Conservation (phyloP, 352 stramenopile genomes). For the Phytophthora citrophthora region DNA sequence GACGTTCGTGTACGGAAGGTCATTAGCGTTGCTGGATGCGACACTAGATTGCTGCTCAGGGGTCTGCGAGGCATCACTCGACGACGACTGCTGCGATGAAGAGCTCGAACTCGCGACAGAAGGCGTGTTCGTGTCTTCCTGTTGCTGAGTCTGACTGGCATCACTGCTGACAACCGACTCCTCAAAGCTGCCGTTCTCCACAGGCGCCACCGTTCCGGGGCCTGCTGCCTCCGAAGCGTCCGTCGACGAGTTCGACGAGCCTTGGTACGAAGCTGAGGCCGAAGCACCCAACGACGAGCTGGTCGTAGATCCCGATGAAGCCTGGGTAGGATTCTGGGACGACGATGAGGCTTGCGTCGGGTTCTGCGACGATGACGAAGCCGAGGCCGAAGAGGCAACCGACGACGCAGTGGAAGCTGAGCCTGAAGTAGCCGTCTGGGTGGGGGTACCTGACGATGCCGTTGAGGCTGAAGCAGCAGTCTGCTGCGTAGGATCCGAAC, state of each 20-base stretch:
- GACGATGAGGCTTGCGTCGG: neutral
- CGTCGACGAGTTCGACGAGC: slow-evolving; percentile 18
- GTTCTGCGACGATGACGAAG: neutral
- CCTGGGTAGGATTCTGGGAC: slow-evolving; percentile 10
- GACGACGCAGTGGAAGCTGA: slow-evolving; percentile 6
- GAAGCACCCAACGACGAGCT: slow-evolving; percentile 1
- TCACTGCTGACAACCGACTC: slow-evolving; percentile 18
- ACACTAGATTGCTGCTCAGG: slow-evolving; percentile 24
- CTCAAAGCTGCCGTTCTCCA: slow-evolving; percentile 21
- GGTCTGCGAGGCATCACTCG: slow-evolving; percentile 18
- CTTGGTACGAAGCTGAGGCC: slow-evolving; percentile 4
- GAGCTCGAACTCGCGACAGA: slow-evolving; percentile 13
- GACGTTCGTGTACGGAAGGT: slow-evolving; percentile 3
- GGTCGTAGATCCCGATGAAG: slow-evolving; percentile 7
- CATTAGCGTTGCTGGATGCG: slow-evolving; percentile 10
- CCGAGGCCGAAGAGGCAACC: slow-evolving; percentile 6
- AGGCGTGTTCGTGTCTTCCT: slow-evolving; percentile 8
- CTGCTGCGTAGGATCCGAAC: slow-evolving; percentile 15
- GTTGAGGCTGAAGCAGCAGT: slow-evolving; percentile 6
- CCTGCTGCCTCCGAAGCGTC: slow-evolving; percentile 15
- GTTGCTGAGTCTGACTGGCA: slow-evolving; percentile 17
- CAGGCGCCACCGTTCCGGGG: slow-evolving; percentile 22
- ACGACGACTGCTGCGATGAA: slow-evolving; percentile 4
- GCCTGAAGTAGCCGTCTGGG: slow-evolving; percentile 11
- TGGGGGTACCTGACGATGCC: slow-evolving; percentile 1